Conservation (phyloP, 352 stramenopile species). For the Vaucheria bursata region DNA sequence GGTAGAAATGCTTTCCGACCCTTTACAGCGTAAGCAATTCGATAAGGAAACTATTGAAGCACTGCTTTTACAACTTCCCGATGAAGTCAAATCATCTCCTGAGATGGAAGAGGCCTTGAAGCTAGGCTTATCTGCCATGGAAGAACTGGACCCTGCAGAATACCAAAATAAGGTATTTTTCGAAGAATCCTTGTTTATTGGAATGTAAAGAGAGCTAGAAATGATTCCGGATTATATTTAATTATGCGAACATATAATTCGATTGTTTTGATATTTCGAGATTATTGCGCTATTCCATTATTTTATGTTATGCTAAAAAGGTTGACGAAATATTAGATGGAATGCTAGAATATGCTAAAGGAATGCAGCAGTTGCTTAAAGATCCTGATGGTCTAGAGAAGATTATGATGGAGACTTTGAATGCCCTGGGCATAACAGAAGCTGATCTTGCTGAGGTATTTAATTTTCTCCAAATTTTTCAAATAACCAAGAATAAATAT, state of each 20-base stretch:
- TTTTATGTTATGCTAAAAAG: no score
- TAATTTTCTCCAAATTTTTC: no score
- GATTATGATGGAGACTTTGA: background rate
- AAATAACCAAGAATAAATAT: no score
- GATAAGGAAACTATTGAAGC: background rate
- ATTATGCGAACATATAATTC: no score
- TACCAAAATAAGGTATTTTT: background rate
- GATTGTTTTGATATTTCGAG: no score
- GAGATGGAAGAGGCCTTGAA: background rate
- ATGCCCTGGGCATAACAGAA: background rate
- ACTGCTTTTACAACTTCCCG: background rate
- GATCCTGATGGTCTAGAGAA: background rate
- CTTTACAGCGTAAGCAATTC: background rate
- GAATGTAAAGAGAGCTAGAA: background rate
- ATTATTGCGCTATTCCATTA: no score
- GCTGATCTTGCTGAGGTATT: background rate
- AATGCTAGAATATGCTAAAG: background rate
- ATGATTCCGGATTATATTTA: background rate
- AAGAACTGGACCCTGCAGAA: background rate
- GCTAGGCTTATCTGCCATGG: background rate
- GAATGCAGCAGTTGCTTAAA: background rate
- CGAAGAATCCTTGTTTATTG: background rate
- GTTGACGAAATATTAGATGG: background rate
- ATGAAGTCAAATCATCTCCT: background rate
- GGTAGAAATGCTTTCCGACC: background rate